These are phyloP conservation scores for Thelonectria discophora DNA, from an alignment of 2,329 filamentous ascomycete species.

Conservation along the genomic window DNA sequence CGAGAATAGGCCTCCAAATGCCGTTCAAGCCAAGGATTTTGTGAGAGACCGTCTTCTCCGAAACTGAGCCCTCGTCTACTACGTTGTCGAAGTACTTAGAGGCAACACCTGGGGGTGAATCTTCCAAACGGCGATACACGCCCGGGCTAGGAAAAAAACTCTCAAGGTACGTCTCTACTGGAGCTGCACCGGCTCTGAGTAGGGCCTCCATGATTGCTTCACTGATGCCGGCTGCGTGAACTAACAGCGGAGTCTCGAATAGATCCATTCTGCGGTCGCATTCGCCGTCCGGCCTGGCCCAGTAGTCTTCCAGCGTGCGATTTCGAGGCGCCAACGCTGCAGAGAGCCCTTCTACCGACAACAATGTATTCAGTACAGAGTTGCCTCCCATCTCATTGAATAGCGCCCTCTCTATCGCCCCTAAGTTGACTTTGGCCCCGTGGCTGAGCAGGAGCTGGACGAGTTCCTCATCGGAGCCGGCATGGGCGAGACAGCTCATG, in stretches of 20 bases:
- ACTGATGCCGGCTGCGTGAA: not conserved
- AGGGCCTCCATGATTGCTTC: not conserved
- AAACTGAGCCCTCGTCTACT: too few relatives aligned
- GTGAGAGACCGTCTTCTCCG: constrained; percentile 22
- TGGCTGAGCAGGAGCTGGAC: constrained; percentile 23
- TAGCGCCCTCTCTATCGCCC: constrained; percentile 9
- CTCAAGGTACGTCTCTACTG: not conserved
- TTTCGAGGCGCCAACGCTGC: constrained; percentile 6
- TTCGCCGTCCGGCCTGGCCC: too few relatives aligned
- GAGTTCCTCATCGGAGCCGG: constrained; percentile 6
- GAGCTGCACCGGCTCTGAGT: not conserved
- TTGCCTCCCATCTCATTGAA: not conserved
- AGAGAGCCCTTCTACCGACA: constrained; percentile 14
- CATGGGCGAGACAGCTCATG: constrained; percentile 21
- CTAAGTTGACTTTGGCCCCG: constrained; percentile 23
- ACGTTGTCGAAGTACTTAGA: not conserved
- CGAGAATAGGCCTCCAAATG: constrained; percentile 23
- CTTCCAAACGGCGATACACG: not conserved
- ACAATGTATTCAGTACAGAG: constrained; percentile 12
- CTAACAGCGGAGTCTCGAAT: not conserved
- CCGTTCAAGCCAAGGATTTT: constrained; percentile 13
- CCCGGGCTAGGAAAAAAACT: too few relatives aligned
- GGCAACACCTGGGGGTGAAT: not conserved
- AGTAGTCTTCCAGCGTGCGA: not conserved
- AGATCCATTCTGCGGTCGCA: too few relatives aligned